Evolutionary conservation across 2,329 filamentous ascomycete genomes (phyloP).

Genomic region (Claviceps pusilla): DNA sequence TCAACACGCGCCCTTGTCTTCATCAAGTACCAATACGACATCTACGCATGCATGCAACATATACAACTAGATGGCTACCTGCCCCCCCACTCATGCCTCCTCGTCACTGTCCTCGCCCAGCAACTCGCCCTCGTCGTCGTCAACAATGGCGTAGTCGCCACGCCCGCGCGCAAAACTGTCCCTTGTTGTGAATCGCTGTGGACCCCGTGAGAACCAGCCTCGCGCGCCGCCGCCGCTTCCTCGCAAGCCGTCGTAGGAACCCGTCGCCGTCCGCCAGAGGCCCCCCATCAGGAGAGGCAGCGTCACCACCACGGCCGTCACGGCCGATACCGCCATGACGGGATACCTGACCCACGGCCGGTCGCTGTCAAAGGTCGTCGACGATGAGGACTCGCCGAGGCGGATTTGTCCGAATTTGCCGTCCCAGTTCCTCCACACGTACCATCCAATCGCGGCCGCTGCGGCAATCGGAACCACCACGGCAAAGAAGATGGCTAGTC

Average conservation of each 20-base stretch:
- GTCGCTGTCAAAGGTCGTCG: conserved; percentile 45
- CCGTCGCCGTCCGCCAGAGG: conserved; percentile 52
- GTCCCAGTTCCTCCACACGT: conserved; percentile 70
- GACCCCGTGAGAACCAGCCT: conserved; percentile 39
- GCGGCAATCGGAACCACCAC: conserved; percentile 59
- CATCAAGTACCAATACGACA: too few relatives aligned
- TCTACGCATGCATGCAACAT: too few relatives aligned
- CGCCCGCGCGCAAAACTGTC: conserved; percentile 77
- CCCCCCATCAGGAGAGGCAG: conserved; percentile 58
- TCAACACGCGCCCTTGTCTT: too few relatives aligned
- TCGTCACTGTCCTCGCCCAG: conserved; percentile 89
- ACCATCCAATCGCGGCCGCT: conserved; percentile 65
- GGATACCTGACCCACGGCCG: conserved; percentile 70
- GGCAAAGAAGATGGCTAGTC: conserved; percentile 69
- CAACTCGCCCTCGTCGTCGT: conserved; percentile 88
- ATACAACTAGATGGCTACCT: too few relatives aligned
- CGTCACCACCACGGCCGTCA: conserved; percentile 43
- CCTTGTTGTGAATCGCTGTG: conserved; percentile 68
- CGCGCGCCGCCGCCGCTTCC: conserved; percentile 31
- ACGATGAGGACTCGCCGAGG: conserved; percentile 51
- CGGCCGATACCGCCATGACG: conserved; percentile 54
- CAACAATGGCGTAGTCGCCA: conserved; percentile 77
- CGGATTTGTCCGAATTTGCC: conserved; percentile 85
- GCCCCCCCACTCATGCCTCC: conserved; percentile 38
- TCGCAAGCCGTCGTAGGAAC: conserved; percentile 33